Conservation (phyloP, 495 filamentous ascomycete species). For the Massariosphaeria phaeospora region DNA sequence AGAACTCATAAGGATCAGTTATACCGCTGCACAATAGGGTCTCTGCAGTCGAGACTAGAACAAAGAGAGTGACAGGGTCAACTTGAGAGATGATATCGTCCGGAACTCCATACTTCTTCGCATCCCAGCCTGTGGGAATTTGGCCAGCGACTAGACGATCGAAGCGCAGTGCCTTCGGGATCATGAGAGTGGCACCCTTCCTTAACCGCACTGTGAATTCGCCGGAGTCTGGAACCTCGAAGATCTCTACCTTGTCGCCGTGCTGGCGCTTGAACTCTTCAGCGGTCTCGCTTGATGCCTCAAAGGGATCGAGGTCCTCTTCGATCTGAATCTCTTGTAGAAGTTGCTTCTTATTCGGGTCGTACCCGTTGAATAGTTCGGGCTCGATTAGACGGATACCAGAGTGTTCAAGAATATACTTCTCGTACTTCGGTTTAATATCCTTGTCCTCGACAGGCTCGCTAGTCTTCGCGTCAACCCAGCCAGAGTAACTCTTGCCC, state of each 20-base stretch:
- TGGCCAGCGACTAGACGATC: constrained; percentile 96
- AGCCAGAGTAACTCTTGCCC: constrained; percentile 92
- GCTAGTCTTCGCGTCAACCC: constrained; percentile 90
- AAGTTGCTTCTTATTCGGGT: constrained; percentile 96
- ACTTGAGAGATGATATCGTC: constrained; percentile 98
- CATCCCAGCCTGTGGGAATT: constrained; percentile 95
- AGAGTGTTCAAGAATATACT: constrained; percentile 89
- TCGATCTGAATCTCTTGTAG: constrained; percentile 96
- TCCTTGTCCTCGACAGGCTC: constrained; percentile 98
- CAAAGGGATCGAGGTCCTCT: constrained; percentile 94
- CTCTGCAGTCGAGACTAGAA: constrained; percentile 89
- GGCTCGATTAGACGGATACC: constrained; percentile 98
- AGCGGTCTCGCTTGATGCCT: constrained; percentile 93
- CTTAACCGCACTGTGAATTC: constrained; percentile 90
- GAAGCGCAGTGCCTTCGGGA: constrained; percentile 94
- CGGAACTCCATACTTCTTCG: constrained; percentile 87
- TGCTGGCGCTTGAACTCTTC: constrained; percentile 97
- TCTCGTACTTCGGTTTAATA: constrained; percentile 93
- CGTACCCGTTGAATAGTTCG: constrained; percentile 94
- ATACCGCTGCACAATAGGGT: constrained; percentile 87
- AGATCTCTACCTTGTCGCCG: constrained; percentile 94
- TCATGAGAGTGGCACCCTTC: constrained; percentile 88
- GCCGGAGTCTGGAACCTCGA: constrained; percentile 89
- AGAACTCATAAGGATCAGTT: constrained; percentile 99
- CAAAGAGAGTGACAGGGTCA: constrained; percentile 90